These are phyloP conservation scores for Cladosporium sp. DNA, from an alignment of 2,329 filamentous ascomycete genomes.

Conservation along the genomic window DNA sequence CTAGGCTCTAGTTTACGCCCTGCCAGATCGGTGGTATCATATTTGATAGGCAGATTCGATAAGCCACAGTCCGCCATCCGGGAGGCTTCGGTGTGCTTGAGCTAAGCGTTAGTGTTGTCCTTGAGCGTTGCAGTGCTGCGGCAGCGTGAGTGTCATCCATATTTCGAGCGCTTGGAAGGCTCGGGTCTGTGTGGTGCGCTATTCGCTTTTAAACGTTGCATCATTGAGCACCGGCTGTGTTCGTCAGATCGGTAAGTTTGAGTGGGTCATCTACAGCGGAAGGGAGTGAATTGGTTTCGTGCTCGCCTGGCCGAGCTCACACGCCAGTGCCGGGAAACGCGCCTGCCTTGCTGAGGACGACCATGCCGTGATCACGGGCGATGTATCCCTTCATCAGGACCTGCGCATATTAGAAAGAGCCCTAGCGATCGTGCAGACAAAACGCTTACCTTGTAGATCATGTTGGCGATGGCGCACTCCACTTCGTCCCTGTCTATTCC, in stretches of 20 bases:
- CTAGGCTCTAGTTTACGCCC: neutral
- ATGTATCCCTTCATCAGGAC: slow-evolving; percentile 98
- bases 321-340: slow-evolving; percentile 81
- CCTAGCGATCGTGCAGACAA: neutral
- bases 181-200: neutral
- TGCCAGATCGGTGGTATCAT: neutral
- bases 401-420: slow-evolving; percentile 46
- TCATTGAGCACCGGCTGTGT: neutral
- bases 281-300: neutral
- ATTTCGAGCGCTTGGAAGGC: neutral
- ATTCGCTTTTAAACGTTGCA: neutral
- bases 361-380: slow-evolving; percentile 80
- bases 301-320: neutral
- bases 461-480: slow-evolving; percentile 90
- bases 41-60: neutral
- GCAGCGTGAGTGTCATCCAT: neutral
- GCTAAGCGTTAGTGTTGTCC: neutral
- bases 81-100: neutral
- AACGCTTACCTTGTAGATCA: slow-evolving; percentile 88
- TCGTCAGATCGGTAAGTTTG: neutral
- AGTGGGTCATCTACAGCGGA: neutral
- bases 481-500: slow-evolving; percentile 85
- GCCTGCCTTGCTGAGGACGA: slow-evolving; percentile 88
- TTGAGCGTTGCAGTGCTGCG: neutral
- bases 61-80: neutral